A percentile compares a stretch with the other conserved stretches of the same genome.
phyloP scores from a whole-genome alignment of 257 asterid species.

The Craterostigma plantagineum region DNA sequence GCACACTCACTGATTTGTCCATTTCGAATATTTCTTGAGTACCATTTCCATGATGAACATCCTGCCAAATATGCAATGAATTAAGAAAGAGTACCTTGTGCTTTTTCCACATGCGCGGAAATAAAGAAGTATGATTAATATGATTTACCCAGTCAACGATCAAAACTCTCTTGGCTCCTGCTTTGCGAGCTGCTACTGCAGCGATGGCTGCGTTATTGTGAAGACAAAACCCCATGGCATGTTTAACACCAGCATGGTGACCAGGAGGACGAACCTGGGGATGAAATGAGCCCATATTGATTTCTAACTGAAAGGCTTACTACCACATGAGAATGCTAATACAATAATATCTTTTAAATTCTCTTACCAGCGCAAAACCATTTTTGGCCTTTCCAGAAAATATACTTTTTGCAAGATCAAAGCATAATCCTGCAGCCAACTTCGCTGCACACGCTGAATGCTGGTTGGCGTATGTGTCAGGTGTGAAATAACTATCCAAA shows the following conservation, averaged over 20 bases:
- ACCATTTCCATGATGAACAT: conserved; percentile 98
- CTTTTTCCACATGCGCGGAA: not conserved
- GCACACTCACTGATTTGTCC: conserved; percentile 56
- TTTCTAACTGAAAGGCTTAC: not conserved
- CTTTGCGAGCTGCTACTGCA: conserved; percentile 73
- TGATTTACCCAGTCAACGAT: conserved; percentile 84
- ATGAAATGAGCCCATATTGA: not conserved
- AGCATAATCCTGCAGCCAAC: conserved; percentile 97
- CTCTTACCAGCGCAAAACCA: conserved; percentile 93
- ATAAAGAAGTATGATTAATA: conserved; percentile 7
- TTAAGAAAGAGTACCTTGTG: conserved; percentile 9
- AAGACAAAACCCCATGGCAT: conserved; percentile 97
- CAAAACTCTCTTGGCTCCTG: conserved; percentile 90
- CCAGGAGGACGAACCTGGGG: conserved; percentile 98
- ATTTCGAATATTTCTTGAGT: conserved; percentile 92
- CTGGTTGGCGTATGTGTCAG: conserved; percentile 91
- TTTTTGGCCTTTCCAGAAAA: conserved; percentile 64
- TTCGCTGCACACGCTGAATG: conserved; percentile 86
- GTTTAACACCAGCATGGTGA: conserved; percentile 97
- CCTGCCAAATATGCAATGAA: conserved; percentile 30
- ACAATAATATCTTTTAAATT: not conserved
- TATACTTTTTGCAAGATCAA: conserved; percentile 83
- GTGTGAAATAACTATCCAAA: conserved; percentile 81
- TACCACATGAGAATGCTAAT: not conserved
- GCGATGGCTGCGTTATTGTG: conserved; percentile 98